A percentile compares a stretch with the other conserved stretches of the same genome.
These are phyloP conservation scores for Gillenia trifoliata DNA, from an alignment of 306 rosid species.

Conservation along the genomic window DNA sequence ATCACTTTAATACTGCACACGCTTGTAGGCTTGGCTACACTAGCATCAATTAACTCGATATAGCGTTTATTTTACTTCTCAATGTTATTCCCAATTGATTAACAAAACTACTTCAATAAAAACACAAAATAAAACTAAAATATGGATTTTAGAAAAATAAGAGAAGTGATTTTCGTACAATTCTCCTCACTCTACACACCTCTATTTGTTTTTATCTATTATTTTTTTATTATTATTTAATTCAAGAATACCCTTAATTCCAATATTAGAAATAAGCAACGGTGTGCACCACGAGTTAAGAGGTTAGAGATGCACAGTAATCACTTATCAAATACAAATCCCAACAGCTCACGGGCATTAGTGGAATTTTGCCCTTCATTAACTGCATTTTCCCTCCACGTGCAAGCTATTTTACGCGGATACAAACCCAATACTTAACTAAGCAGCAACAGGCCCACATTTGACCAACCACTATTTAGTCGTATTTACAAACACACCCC, in stretches of 20 bases:
- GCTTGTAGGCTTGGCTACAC: background rate
- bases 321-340: background rate
- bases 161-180: too few relatives aligned
- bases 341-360: background rate
- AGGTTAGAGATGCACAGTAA: too few relatives aligned
- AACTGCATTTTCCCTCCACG: background rate
- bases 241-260: too few relatives aligned
- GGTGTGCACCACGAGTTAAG: too few relatives aligned
- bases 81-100: background rate
- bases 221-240: too few relatives aligned
- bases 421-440: background rate
- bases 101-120: background rate
- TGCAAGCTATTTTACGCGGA: background rate
- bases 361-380: background rate
- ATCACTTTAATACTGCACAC: background rate
- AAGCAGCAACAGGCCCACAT: background rate
- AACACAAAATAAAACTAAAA: too few relatives aligned
- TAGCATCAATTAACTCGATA: background rate
- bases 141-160: too few relatives aligned
- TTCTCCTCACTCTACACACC: too few relatives aligned
- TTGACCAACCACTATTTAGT: slow-evolving; percentile 8
- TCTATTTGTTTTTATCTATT: too few relatives aligned
- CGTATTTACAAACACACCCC: background rate
- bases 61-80: too few relatives aligned
- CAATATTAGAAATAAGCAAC: too few relatives aligned